Evolutionary conservation across 1,284 basidiomycete genomes (phyloP), one percentile per base, ranked within the genome.

Genomic region (Apiotrichum gracile): DNA sequence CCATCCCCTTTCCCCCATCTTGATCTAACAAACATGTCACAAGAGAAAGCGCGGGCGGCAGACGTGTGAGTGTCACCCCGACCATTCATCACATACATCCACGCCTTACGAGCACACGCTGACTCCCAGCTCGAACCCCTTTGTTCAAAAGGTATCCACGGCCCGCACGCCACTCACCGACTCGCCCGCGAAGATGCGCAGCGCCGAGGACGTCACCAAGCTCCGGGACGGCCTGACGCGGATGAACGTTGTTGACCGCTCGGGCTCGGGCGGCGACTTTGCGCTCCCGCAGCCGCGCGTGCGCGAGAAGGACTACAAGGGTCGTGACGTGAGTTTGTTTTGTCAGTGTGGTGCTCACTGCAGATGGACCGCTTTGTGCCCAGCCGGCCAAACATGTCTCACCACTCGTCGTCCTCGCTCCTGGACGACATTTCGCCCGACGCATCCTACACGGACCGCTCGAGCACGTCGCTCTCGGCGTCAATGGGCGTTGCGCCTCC

Each of bases 341-440:
- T 19, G 19, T 5, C 13, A 47, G 24, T 10, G 16, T 39, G 35
- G 6, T 27, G n/a, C 47, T 49, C 16, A 53, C 37, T 16, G 33
- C 45, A 75, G 68, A 64, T 73, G 24, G 74, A 76, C 53, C 66
- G 74, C 24, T 76, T 76, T 47, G 73, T 76, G 6, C 74, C 74
- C 6, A 70, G 70, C 17, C 63, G 74, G 27, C 62, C 68, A 8
- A 40, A 60, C 2, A 69, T 69, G 0, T 45, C 66, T 5, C 60
- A 58, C 40, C 62, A 67, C 44, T 33, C 19, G 29, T 13, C 13
- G 2, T 64, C 61, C 3, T 61, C 62, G 22, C 35, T 47, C 17
- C 62, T 62, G 5, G 44, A 65, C n/a, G 64, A 62, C 39, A 50
- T 61, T 35, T 57, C 66, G 1, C 54, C 64, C 9, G 65, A 70